Base-by-base conservation (phyloP, 192 early-diverging fungal genomes). In the Dissophora ornata region DNA sequence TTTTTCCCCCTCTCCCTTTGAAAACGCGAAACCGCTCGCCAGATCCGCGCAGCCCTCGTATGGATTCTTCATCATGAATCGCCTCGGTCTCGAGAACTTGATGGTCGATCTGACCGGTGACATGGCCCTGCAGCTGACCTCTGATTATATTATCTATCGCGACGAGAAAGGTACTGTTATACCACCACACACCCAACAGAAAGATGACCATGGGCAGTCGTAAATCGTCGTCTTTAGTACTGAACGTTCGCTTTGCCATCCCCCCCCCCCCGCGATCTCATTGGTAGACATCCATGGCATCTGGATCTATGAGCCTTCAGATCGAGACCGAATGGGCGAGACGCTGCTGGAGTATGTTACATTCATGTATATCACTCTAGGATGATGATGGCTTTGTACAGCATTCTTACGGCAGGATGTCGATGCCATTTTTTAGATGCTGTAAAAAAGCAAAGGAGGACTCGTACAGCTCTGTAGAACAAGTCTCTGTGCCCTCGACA, bases 21-120 rank as follows among this genome's bases (percentile, higher is more conserved):
- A n/a, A n/a, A n/a, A n/a, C n/a, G n/a, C n/a, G n/a, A n/a, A n/a
- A n/a, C n/a, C n/a, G n/a, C n/a, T n/a, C n/a, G n/a, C 4, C 4
- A 88, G 86, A 69, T 79, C 74, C 26, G 45, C 49, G 15, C 63
- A 86, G 28, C 91, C 91, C 11, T 80, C 83, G 51, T 95, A 91
- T 69, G 91, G 92, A 16, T 84, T 98, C 64, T 90, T 90, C 42
- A 89, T 98, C 42, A 87, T 98, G 83, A 98, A 98, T 81, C 87
- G 96, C 33, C 82, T 95, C 4, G 85, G 88, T 5, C 81, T 94
- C 21, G 93, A 97, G 30, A 96, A 96, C 83, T 86, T 93, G 52
- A 86, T 82, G 53, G 84, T 89, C 46, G 80, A 84, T 30, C 73
- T 98, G 36, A 84, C 70, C 15, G 82, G 85, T 1, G 88, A 90